Conservation (phyloP, 495 filamentous ascomycete species). For the Neurospora sublineolata region DNA sequence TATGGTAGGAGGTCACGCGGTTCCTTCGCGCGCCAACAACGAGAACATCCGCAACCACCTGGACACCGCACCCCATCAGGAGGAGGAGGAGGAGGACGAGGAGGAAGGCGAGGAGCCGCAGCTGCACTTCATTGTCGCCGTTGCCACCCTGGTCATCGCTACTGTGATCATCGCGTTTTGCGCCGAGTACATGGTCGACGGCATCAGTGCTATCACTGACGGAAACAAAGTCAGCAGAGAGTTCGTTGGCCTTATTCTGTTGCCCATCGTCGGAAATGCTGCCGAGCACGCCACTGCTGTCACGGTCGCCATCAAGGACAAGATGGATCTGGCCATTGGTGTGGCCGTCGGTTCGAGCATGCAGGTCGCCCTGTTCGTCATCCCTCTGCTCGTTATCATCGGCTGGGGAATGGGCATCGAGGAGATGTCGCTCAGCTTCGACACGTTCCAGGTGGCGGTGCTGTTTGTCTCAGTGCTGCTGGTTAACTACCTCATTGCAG, state of each 20-base stretch:
- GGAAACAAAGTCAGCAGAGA: conserved; percentile 49
- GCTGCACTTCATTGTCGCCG: conserved; percentile 54
- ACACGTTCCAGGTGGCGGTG: conserved; percentile 69
- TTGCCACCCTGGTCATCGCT: conserved; percentile 55
- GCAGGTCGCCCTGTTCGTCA: conserved; percentile 74
- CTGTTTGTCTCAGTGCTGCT: conserved; percentile 69
- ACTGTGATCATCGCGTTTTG: conserved; percentile 79
- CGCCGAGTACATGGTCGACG: conserved; percentile 79
- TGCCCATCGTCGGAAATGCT: conserved; percentile 85
- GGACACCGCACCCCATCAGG: conserved; percentile 2
- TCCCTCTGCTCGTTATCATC: conserved; percentile 66
- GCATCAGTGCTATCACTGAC: conserved; percentile 59
- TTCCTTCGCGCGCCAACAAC: conserved; percentile 22
- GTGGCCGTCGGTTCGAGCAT: conserved; percentile 77
- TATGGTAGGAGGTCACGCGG: conserved; percentile 28
- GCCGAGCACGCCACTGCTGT: conserved; percentile 83
- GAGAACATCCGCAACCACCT: conserved; percentile 22
- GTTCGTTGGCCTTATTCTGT: conserved; percentile 73
- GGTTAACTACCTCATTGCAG: conserved; percentile 72
- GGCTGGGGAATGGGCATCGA: conserved; percentile 67
- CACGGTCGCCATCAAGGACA: conserved; percentile 78
- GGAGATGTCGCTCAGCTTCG: conserved; percentile 66
- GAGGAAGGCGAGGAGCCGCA: conserved; percentile 58
- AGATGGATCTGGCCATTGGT: conserved; percentile 81
- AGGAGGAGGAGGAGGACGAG: conserved; percentile 31